Conservation (phyloP, 371 early-diverging fungal genomes). For the Mucor mucedo region DNA sequence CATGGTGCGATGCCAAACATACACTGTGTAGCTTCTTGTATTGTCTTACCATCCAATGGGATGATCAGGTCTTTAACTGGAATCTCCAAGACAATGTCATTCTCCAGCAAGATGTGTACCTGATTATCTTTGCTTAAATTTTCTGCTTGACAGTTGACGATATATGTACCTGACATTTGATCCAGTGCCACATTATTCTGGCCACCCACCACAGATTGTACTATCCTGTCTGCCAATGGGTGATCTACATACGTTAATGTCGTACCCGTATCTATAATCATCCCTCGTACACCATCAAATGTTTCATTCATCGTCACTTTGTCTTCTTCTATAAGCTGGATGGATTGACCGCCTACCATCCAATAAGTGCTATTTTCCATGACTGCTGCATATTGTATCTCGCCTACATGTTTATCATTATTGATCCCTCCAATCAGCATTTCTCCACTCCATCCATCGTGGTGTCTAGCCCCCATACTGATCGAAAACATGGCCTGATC, state of each 20-base stretch:
- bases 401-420: conserved; percentile 52
- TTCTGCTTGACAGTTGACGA: conserved; percentile 34
- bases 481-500: conserved; percentile 31
- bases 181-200: conserved; percentile 33
- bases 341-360: conserved; percentile 13
- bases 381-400: conserved; percentile 47
- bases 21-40: conserved; percentile 35
- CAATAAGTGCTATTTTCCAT: conserved; percentile 12
- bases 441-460: conserved; percentile 37
- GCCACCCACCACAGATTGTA: conserved; percentile 24
- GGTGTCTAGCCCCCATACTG: conserved; percentile 9
- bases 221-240: conserved; percentile 28
- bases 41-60: conserved; percentile 33
- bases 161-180: conserved; percentile 31
- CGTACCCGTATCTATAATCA: conserved; percentile 32
- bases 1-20: conserved; percentile 54
- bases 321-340: conserved; percentile 1
- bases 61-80: conserved; percentile 34
- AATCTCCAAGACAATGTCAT: conserved; percentile 1
- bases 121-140: not conserved
- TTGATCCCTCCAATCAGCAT: conserved; percentile 63
- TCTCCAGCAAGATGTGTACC: conserved; percentile 8
- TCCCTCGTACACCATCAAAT: conserved; percentile 25
- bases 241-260: conserved; percentile 23
- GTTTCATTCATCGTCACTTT: conserved; percentile 2